Percentiles rank a stretch among this genome's conserved stretches.
These are phyloP conservation scores for Claviceps paspali DNA, from an alignment of 2,329 filamentous ascomycete species.

Conservation along the genomic window DNA sequence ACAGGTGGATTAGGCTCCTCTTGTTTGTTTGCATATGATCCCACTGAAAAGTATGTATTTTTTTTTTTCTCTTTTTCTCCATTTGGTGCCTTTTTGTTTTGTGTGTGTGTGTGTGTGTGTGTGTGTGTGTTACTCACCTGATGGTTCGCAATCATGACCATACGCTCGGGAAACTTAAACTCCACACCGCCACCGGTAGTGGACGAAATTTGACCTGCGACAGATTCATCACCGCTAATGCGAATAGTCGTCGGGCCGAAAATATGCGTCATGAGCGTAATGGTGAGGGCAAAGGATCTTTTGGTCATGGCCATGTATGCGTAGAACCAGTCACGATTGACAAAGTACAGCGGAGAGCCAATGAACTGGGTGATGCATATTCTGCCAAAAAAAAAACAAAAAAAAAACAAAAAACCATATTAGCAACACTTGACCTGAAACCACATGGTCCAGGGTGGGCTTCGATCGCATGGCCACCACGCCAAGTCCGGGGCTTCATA, in stretches of 20 bases:
- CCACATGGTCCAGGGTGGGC: too few relatives aligned
- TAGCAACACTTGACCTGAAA: not conserved
- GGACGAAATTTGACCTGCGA: constrained; percentile 57
- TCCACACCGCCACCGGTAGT: constrained; percentile 58
- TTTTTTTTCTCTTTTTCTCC: not conserved
- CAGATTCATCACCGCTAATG: constrained; percentile 70
- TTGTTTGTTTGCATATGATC: too few relatives aligned
- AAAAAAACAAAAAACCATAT: too few relatives aligned
- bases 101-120: too few relatives aligned
- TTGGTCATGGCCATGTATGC: constrained; percentile 81
- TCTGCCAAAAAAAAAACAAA: constrained; percentile 25
- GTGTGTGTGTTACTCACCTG: too few relatives aligned
- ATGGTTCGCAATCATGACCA: constrained; percentile 78
- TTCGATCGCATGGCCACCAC: too few relatives aligned
- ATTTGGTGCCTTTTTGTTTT: not conserved
- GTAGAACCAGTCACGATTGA: constrained; percentile 67
- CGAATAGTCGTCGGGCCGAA: constrained; percentile 75
- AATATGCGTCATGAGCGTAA: constrained; percentile 68
- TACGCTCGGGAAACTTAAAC: constrained; percentile 65
- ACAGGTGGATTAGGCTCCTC: not conserved
- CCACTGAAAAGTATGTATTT: too few relatives aligned
- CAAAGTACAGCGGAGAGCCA: constrained; percentile 58
- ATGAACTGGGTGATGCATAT: constrained; percentile 60
- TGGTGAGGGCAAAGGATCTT: constrained; percentile 63
- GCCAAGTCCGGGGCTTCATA: constrained; percentile 12